Percentiles rank a stretch among this genome's conserved stretches.
Conservation (phyloP, 371 early-diverging fungal species). For the Saksenaea oblongispora region DNA sequence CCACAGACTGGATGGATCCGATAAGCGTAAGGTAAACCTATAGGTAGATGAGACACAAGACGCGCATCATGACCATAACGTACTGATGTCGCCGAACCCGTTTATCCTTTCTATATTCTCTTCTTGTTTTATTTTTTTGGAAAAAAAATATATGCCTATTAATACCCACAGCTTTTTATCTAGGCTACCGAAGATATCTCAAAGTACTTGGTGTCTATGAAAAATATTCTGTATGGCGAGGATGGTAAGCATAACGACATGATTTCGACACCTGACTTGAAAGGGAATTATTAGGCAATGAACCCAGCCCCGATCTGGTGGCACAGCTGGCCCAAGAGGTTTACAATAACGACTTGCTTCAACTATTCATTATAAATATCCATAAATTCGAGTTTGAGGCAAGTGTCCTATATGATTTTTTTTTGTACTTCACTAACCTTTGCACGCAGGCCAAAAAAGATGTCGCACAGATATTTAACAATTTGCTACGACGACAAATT, state of each 20-base stretch:
- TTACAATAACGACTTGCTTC: constrained; percentile 86
- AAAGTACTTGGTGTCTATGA: constrained; percentile 88
- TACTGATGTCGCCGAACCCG: background rate
- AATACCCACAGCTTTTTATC: background rate
- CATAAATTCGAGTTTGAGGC: constrained; percentile 93
- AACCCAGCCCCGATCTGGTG: constrained; percentile 89
- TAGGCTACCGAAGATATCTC: constrained; percentile 96
- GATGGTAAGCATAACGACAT: constrained; percentile 59
- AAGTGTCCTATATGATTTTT: background rate
- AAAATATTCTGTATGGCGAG: constrained; percentile 91
- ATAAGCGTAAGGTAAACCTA: constrained; percentile 59
- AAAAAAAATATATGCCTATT: background rate
- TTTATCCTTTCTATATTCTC: background rate
- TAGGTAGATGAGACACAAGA: background rate
- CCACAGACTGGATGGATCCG: constrained; percentile 66
- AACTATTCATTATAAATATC: constrained; percentile 83
- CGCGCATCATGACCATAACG: background rate
- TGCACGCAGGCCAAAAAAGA: constrained; percentile 88
- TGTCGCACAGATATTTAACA: constrained; percentile 95
- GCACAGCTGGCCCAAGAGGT: constrained; percentile 95
- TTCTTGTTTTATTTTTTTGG: background rate
- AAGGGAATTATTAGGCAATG: constrained; percentile 61
- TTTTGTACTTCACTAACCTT: background rate
- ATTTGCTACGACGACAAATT: constrained; percentile 91
- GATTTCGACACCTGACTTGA: background rate